phyloP scores from a whole-genome alignment of 352 stramenopile species.

The Pythium sp. region DNA sequence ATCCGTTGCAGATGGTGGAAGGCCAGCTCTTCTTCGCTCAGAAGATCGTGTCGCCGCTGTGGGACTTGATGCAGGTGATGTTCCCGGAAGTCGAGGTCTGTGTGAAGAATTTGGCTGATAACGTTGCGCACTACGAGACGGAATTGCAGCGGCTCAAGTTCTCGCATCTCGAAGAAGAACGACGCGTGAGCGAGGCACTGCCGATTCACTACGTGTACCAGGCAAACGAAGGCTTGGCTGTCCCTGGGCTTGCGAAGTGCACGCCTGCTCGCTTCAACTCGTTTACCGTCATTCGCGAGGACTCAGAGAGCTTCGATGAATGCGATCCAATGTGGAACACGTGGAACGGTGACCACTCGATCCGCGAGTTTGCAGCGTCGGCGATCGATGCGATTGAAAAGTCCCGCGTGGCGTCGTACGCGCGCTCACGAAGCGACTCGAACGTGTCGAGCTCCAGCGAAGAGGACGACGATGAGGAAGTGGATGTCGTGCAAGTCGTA shows the following conservation, averaged over 20 bases:
- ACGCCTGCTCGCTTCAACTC: slow-evolving; percentile 85
- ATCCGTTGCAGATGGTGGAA: slow-evolving; percentile 84
- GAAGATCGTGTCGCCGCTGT: slow-evolving; percentile 79
- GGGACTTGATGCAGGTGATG: slow-evolving; percentile 73
- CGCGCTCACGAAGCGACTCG: slow-evolving; percentile 13
- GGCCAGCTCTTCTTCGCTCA: slow-evolving; percentile 84
- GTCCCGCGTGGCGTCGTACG: background rate
- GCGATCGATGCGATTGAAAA: slow-evolving; percentile 19
- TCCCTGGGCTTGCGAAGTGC: slow-evolving; percentile 67
- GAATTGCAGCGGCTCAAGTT: slow-evolving; percentile 70
- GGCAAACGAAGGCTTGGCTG: slow-evolving; percentile 71
- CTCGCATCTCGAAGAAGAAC: slow-evolving; percentile 22
- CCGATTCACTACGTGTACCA: slow-evolving; percentile 6
- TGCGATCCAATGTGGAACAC: slow-evolving; percentile 19
- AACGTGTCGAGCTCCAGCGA: slow-evolving; percentile 12
- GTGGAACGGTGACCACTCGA: background rate
- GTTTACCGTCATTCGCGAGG: slow-evolving; percentile 62
- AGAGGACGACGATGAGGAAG: slow-evolving; percentile 11
- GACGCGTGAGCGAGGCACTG: slow-evolving; percentile 11
- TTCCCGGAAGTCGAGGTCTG: slow-evolving; percentile 70
- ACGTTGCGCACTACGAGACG: slow-evolving; percentile 81
- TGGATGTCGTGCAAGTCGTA: slow-evolving; percentile 11
- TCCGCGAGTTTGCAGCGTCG: slow-evolving; percentile 15
- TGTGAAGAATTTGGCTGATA: slow-evolving; percentile 61
- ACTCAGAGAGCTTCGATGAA: slow-evolving; percentile 21